Base-by-base conservation (phyloP, 257 asterid genomes). In the Leonotis leonurus region DNA sequence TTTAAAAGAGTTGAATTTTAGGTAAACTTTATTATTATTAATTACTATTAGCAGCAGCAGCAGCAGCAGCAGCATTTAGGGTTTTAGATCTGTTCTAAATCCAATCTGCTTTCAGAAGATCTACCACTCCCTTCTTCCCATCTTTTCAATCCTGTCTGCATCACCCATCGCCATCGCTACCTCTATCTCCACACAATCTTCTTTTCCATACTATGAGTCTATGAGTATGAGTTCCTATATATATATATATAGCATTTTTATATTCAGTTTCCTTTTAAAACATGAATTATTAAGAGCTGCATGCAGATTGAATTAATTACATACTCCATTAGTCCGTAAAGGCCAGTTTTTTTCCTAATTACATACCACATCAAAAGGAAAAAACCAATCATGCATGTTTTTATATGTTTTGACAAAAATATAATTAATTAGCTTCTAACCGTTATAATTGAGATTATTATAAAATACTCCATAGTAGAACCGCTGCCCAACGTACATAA, bases 111-210 rank as follows among this genome's bases (percentile, higher is more conserved):
- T 25, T 53, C 59, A 56, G 70, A 78, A 72, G 78, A 75, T 75
- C 80, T 78, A 71, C 41, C 63, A 55, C 57, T 71, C 78, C 39
- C 67, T 65, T 78, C 81, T 55, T 50, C 14, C 58, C 60, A 56
- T 62, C 69, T 22, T 35, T 8, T 75, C 75, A 60, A 68, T 65
- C 69, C 66, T 69, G 80, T 72, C 81, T 29, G 32, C 33, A 63
- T 71, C 80, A 75, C 67, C 71, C 16, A 67, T 73, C 74, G 36
- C 65, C 59, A 59, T 64, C 74, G 36, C 39, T 33, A 72, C 40
- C 49, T 36, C 49, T 11, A 40, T 46, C 62, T 5, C 27, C 55
- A 14, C 66, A 18, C 41, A 22, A 40, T 62, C 70, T n/a, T n/a
- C n/a, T n/a, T n/a, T n/a, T n/a, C n/a, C n/a, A n/a, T n/a, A n/a